Conservation (phyloP, 192 early-diverging fungal genomes). For the Spizellomyces sp. region DNA sequence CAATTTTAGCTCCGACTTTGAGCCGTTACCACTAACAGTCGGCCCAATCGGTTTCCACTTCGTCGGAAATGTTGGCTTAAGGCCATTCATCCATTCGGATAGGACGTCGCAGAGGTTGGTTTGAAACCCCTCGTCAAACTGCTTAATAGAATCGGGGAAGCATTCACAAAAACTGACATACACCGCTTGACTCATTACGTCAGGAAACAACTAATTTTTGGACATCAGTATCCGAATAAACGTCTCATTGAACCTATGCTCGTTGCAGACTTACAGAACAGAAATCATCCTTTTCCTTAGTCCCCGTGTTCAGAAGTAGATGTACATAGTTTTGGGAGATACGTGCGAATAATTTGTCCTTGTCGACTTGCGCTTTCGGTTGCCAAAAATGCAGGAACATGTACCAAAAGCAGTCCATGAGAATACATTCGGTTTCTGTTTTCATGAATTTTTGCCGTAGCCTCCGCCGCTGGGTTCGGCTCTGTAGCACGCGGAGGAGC, state of each 20-base stretch:
- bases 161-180: slow-evolving; percentile 21
- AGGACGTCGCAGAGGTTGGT: slow-evolving; percentile 22
- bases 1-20: too few relatives aligned
- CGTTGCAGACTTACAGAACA: neutral
- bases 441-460: slow-evolving; percentile 1
- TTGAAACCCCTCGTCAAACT: slow-evolving; percentile 25
- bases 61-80: slow-evolving; percentile 9
- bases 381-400: slow-evolving; percentile 11
- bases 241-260: too few relatives aligned
- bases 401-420: slow-evolving; percentile 14
- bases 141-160: slow-evolving; percentile 23
- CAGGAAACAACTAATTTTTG: slow-evolving; percentile 22
- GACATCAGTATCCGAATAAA: too few relatives aligned
- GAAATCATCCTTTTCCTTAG: slow-evolving; percentile 18
- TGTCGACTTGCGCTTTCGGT: neutral
- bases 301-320: neutral
- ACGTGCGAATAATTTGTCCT: slow-evolving; percentile 26
- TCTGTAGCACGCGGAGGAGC: slow-evolving; percentile 9
- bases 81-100: slow-evolving; percentile 29
- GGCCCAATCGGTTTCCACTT: neutral
- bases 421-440: slow-evolving; percentile 12
- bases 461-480: neutral
- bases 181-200: slow-evolving; percentile 11
- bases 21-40: neutral
- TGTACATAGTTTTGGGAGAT: slow-evolving; percentile 29